Conservation (phyloP, 2,329 filamentous ascomycete genomes). For the Elsinoe australis region DNA sequence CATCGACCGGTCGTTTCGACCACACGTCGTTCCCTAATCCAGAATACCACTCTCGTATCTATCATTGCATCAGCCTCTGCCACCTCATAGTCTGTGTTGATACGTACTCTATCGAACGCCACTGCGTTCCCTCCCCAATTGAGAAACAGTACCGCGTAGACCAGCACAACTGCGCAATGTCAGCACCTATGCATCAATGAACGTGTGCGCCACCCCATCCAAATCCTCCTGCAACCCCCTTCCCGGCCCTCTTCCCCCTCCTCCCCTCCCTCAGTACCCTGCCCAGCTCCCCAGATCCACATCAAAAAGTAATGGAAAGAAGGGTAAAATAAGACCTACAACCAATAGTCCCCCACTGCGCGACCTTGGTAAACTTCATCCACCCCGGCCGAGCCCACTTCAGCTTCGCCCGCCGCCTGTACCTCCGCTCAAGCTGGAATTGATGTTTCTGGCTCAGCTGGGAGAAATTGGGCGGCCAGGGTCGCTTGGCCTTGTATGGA, state of each 20-base stretch:
- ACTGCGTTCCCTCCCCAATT: conserved; percentile 46
- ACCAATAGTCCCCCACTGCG: conserved; percentile 54
- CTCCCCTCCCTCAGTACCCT: not conserved
- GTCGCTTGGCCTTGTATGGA: conserved; percentile 59
- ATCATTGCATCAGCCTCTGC: too few relatives aligned
- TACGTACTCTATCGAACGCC: conserved; percentile 47
- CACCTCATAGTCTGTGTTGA: conserved; percentile 18
- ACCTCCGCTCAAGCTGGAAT: conserved; percentile 70
- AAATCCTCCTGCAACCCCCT: not conserved
- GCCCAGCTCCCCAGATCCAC: too few relatives aligned
- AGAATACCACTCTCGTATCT: conserved; percentile 25
- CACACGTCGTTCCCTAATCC: conserved; percentile 23
- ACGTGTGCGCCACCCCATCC: too few relatives aligned
- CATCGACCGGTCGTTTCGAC: conserved; percentile 17
- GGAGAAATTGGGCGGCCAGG: conserved; percentile 71
- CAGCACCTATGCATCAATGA: conserved; percentile 19
- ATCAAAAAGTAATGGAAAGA: conserved; percentile 19
- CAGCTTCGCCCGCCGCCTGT: conserved; percentile 60
- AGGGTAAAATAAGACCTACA: conserved; percentile 41
- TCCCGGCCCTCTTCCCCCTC: not conserved
- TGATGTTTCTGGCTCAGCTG: conserved; percentile 64
- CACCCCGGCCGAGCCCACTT: conserved; percentile 56
- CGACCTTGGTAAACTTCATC: conserved; percentile 57
- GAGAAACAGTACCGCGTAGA: conserved; percentile 56
- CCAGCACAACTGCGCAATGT: conserved; percentile 35